Percentiles rank a stretch among this genome's conserved stretches.
These are phyloP conservation scores for Aspergillus niger DNA, from an alignment of 2,329 filamentous ascomycete genomes.

Conservation along the genomic window DNA sequence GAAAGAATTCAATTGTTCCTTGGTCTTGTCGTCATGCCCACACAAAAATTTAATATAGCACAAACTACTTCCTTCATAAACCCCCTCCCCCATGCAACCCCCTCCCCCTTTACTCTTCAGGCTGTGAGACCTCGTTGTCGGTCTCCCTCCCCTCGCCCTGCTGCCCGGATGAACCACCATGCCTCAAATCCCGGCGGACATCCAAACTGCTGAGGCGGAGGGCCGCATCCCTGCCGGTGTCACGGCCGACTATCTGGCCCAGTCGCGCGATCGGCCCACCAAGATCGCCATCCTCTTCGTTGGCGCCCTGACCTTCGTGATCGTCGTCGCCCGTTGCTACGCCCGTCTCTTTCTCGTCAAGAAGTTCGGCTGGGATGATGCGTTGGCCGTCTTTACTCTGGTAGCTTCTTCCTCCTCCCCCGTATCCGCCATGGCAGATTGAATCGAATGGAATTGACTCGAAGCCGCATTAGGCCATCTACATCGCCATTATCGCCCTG, in stretches of 20 bases:
- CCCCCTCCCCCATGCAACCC: no score
- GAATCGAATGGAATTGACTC: neutral
- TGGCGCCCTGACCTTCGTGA: slow-evolving; percentile 31
- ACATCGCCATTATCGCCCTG: slow-evolving; percentile 50
- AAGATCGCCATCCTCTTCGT: slow-evolving; percentile 34
- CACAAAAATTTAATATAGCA: no score
- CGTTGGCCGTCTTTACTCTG: slow-evolving; percentile 50
- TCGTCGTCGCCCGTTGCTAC: slow-evolving; percentile 48
- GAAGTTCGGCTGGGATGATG: slow-evolving; percentile 51
- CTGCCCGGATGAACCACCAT: neutral
- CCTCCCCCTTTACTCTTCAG: no score
- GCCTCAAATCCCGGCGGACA: neutral
- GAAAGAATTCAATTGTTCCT: no score
- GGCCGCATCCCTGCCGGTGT: slow-evolving; percentile 30
- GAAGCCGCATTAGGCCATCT: slow-evolving; percentile 24
- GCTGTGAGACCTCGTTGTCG: no score
- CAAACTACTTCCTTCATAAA: no score
- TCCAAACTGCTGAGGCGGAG: slow-evolving; percentile 24
- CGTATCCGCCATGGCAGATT: neutral
- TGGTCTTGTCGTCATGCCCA: no score
- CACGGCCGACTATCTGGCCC: slow-evolving; percentile 30
- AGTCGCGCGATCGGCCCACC: slow-evolving; percentile 30
- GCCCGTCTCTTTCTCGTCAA: slow-evolving; percentile 49
- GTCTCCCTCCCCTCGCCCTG: no score
- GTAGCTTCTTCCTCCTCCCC: slow-evolving; percentile 32